Conservation (phyloP, 2,329 filamentous ascomycete species). For the Aspergillus ibericus region DNA sequence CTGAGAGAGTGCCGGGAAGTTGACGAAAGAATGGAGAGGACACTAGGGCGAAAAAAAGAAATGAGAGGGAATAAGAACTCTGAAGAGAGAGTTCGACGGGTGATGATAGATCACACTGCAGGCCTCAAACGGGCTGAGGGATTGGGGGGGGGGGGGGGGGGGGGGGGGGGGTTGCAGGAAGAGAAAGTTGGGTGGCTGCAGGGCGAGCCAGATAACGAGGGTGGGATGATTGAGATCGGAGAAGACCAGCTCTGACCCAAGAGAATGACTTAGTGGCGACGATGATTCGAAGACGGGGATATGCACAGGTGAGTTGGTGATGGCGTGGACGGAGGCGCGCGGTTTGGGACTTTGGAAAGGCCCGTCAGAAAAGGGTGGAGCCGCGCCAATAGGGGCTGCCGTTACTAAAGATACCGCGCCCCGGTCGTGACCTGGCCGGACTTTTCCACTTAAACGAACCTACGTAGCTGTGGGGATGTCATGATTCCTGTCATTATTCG, state of each 20-base stretch:
- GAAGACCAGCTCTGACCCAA: conserved; percentile 8
- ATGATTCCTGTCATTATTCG: too few relatives aligned
- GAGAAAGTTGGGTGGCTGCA: conserved; percentile 9
- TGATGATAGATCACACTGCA: conserved; percentile 10
- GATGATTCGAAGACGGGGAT: conserved; percentile 6
- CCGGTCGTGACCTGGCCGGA: too few relatives aligned
- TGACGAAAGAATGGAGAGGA: conserved; percentile 1
- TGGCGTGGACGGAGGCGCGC: conserved; percentile 1
- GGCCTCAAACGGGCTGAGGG: conserved; percentile 2
- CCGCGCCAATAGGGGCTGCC: neutral
- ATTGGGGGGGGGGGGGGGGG: neutral
- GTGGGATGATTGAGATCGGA: conserved; percentile 6
- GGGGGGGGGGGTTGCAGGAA: neutral
- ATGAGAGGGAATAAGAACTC: conserved; percentile 1
- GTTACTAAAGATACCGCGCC: neutral
- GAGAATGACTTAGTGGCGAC: conserved; percentile 3
- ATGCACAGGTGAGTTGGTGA: conserved; percentile 11
- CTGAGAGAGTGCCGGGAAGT: neutral
- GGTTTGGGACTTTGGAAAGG: neutral
- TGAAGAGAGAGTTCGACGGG: neutral
- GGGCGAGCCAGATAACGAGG: conserved; percentile 11
- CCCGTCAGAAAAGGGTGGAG: neutral
- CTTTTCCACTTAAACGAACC: too few relatives aligned
- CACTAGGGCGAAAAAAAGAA: conserved; percentile 4
- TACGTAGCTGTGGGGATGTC: too few relatives aligned